A percentile compares a stretch with the other conserved stretches of the same genome.
Conservation (phyloP, 345 rosid genomes). For the Chamaenerion angustifolium region DNA sequence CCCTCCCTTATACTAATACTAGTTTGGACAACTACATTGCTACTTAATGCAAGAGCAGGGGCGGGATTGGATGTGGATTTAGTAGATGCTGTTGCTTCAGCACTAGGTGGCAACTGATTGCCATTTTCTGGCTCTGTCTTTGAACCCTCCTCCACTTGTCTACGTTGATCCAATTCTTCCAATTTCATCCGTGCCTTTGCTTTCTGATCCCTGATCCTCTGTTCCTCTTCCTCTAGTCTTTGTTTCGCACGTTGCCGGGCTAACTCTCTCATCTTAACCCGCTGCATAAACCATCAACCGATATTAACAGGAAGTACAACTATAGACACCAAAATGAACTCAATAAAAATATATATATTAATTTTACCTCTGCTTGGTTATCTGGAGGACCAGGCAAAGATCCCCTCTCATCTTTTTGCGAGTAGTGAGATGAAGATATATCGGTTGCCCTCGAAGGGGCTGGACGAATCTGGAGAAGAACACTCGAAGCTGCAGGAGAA, state of each 20-base stretch:
- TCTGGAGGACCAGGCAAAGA: conserved; percentile 36
- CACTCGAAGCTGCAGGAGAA: conserved; percentile 16
- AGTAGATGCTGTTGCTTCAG: conserved; percentile 16
- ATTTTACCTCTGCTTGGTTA: conserved; percentile 34
- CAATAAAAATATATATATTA: conserved; percentile 8
- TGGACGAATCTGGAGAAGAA: conserved; percentile 20
- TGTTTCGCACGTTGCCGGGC: conserved; percentile 61
- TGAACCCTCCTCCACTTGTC: conserved; percentile 31
- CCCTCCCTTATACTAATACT: conserved; percentile 14
- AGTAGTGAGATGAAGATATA: conserved; percentile 19
- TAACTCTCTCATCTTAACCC: conserved; percentile 55
- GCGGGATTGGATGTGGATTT: conserved; percentile 15
- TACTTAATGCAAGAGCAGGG: conserved; percentile 11
- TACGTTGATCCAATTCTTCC: conserved; percentile 74
- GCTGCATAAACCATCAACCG: conserved; percentile 33
- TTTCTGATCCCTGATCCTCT: conserved; percentile 71
- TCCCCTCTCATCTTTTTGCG: conserved; percentile 25
- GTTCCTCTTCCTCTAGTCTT: conserved; percentile 78
- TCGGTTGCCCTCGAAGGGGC: conserved; percentile 18
- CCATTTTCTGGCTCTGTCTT: conserved; percentile 25
- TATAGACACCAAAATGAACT: background rate
- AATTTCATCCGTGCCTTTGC: conserved; percentile 78
- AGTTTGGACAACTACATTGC: conserved; percentile 6
- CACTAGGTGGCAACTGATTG: conserved; percentile 10
- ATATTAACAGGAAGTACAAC: conserved; percentile 5